These are phyloP conservation scores for Sphaerobolus stellatus DNA, from an alignment of 1,284 basidiomycete genomes.

Conservation along the genomic window DNA sequence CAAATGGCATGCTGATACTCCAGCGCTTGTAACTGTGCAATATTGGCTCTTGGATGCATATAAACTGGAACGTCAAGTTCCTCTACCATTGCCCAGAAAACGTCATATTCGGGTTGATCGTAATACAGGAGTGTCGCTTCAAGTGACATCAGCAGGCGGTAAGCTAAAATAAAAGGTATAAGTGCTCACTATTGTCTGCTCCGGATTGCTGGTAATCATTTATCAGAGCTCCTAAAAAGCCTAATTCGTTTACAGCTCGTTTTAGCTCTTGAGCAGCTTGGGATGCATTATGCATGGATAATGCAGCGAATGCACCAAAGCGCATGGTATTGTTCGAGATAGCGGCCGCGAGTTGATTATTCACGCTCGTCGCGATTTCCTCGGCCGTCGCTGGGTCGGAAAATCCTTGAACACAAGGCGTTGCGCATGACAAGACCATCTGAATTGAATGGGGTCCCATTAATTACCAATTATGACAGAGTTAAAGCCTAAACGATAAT, in stretches of 20 bases:
- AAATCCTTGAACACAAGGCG: slow-evolving; percentile 42
- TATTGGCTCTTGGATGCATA: slow-evolving; percentile 37
- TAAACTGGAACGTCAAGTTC: slow-evolving; percentile 46
- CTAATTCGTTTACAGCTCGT: slow-evolving; percentile 41
- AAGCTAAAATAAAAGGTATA: slow-evolving; percentile 4
- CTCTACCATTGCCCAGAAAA: slow-evolving; percentile 43
- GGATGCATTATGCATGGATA: slow-evolving; percentile 47
- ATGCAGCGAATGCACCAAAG: slow-evolving; percentile 43
- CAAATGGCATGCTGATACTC: slow-evolving; percentile 26
- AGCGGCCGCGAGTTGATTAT: slow-evolving; percentile 35
- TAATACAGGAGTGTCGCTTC: slow-evolving; percentile 38
- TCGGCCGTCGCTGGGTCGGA: slow-evolving; percentile 36
- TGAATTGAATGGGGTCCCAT: slow-evolving; percentile 16
- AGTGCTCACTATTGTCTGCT: slow-evolving; percentile 28
- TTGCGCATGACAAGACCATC: slow-evolving; percentile 38
- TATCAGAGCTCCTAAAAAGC: slow-evolving; percentile 34
- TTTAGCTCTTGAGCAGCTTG: slow-evolving; percentile 40
- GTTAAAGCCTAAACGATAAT: background rate
- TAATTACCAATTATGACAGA: background rate
- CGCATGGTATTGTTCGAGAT: slow-evolving; percentile 41
- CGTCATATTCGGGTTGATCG: slow-evolving; percentile 44
- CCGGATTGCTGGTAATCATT: slow-evolving; percentile 44
- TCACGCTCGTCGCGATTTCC: slow-evolving; percentile 33
- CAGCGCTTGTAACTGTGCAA: slow-evolving; percentile 27
- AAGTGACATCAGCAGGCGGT: background rate